Base-by-base conservation (phyloP, 306 rosid species). In the Malus asiatica region DNA sequence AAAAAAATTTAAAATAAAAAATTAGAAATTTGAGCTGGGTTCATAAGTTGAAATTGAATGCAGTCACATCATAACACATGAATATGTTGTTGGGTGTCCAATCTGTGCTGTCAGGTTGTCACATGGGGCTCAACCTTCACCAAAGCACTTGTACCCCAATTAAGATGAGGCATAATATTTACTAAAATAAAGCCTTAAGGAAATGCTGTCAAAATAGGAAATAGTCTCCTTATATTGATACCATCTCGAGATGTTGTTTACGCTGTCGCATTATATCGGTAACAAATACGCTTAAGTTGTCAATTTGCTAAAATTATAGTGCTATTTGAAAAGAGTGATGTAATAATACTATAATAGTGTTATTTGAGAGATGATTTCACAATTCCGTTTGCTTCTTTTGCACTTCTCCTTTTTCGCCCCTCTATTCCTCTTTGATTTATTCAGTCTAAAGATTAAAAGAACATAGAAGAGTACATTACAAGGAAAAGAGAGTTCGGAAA, bases 81-180 rank as follows among this genome's bases (percentile, higher is more conserved):
- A 64, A 62, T 25, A 77, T 73, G 68, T 72, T 67, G 12, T 66
- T 62, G 76, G 80, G 8, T 11, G 25, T 65, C 46, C 48, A 65
- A 33, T 19, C 19, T 20, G 25, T 45, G 25, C 38, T 64, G 53
- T 20, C 76, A 63, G 38, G 71, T 22, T 78, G 66, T 71, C 77
- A 78, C 82, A 63, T 72, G 72, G 69, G 81, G 62, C 55, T 60
- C 53, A 45, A 53, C 42, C 68, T 68, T 74, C 76, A 46, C 20
- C 76, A 20, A 75, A 33, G 58, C 35, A n/a, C 62, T 51, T 64
- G 53, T 22, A 51, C 38, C 73, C 66, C 52, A 76, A 55, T 13
- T 30, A 20, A 52, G 35, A 32, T 52, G 52, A 78, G 77, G 73
- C 67, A 68, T 74, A 44, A 22, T 51, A 23, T 63, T 13, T 13